Evolutionary conservation across 2,329 filamentous ascomycete species (phyloP).

Genomic region (Xylariaceae sp.): DNA sequence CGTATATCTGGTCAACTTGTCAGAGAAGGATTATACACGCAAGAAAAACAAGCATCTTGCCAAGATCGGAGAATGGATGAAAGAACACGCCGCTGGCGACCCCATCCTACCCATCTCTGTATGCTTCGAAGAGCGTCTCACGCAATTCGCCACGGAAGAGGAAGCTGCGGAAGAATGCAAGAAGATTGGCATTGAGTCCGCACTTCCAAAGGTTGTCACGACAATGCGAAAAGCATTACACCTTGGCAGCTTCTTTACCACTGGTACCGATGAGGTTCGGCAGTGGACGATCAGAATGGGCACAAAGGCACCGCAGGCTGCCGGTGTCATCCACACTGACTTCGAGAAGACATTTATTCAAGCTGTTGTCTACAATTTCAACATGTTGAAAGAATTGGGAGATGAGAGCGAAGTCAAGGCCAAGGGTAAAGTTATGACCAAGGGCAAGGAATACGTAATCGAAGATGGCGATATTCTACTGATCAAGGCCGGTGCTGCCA

Average conservation of each 20-base stretch:
- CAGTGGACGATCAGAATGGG: slow-evolving; percentile 97
- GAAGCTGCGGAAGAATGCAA: slow-evolving; percentile 84
- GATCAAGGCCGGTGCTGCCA: slow-evolving; percentile 85
- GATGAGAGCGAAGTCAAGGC: slow-evolving; percentile 86
- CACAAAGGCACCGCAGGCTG: slow-evolving; percentile 95
- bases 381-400: slow-evolving; percentile 74
- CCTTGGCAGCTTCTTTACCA: slow-evolving; percentile 95
- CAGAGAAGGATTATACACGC: slow-evolving; percentile 92
- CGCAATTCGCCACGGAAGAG: slow-evolving; percentile 71
- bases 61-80: slow-evolving; percentile 93
- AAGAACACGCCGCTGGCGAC: slow-evolving; percentile 81
- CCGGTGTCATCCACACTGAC: slow-evolving; percentile 96
- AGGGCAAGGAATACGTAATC: slow-evolving; percentile 94
- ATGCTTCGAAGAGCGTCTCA: slow-evolving; percentile 86
- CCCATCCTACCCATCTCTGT: slow-evolving; percentile 93
- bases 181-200: slow-evolving; percentile 79
- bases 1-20: slow-evolving; percentile 94
- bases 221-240: slow-evolving; percentile 92
- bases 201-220: slow-evolving; percentile 83
- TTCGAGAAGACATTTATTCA: slow-evolving; percentile 99
- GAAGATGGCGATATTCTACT: slow-evolving; percentile 79
- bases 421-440: slow-evolving; percentile 95
- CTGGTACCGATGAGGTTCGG: slow-evolving; percentile 89
- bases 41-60: slow-evolving; percentile 99
- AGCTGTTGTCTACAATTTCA: slow-evolving; percentile 88